Evolutionary conservation across 192 early-diverging fungal species (phyloP), one percentile per base, ranked within the genome.

Genomic region (Phlyctochytrium bullatum): DNA sequence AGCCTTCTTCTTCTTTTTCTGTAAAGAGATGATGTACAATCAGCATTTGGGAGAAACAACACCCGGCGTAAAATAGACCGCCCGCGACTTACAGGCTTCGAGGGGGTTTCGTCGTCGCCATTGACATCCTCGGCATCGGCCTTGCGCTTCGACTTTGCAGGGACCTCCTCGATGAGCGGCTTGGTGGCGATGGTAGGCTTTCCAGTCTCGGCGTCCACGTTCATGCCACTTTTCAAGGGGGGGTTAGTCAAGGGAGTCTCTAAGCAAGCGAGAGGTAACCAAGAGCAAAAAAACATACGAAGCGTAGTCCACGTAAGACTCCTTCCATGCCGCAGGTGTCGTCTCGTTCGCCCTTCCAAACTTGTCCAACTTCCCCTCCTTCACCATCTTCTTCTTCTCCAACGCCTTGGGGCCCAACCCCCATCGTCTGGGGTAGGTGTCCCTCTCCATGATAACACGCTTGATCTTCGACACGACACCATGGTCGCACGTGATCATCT

Each of bases 391-490:
- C 88, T 99, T 99, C 88, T 99, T 99, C 79, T 93, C 89, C 74
- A 87, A 83, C 24, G 97, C 97, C 75, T 92, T 87, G 28, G 95
- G 95, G 51, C 97, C 97, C 66, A 99, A 82, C 20, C 97, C 97
- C 97, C 97, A 99, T 69, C 92, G 87, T 59, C 94, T 89, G 51
- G 97, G 97, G 78, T 99, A 99, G 3, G 97, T 98, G 80, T 99
- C 97, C 54, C 97, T 91, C 80, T 99, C 97, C 97, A 99, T 99
- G 65, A 99, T 98, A 31, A 99, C 97, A 71, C 97, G 90, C 91
- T 99, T 99, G 75, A 99, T 97, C 86, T 97, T 97, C 73, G 97
- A 94, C 62, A 99, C 94, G 12, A 97, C 94, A 52, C 94, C 94
- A 73, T 96, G 94, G 69, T 96, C 94, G 79, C 91, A 92, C 3